Base-by-base conservation (phyloP, 208 protist genomes). In the Leishmania amazonensis region DNA sequence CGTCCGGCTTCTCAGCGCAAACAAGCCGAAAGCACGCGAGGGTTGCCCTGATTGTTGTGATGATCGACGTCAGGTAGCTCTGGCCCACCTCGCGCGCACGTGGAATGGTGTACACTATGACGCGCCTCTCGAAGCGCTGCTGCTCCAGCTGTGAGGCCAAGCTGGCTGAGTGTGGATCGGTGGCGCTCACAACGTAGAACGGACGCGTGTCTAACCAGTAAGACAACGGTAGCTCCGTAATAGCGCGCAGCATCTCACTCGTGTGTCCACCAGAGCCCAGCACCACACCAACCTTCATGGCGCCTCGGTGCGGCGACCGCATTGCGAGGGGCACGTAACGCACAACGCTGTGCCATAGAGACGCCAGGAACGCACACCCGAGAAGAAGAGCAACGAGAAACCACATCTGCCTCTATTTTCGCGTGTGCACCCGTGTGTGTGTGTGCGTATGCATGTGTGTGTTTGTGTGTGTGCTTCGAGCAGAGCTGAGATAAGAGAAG, bases 201-300 rank as follows among this genome's bases (percentile, higher is more conserved):
- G 87, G 83, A 7, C 86, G 84, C 42, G 90, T 88, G 45, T 83
- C 65, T 6, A 73, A 58, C 90, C 91, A 96, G 62, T 91, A 75
- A 40, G 77, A 65, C 0, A 35, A 47, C 11, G 90, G 88, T 17
- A 97, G 40, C 13, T 78, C 74, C 7, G 77, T 78, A 64, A 98
- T 87, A 53, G 80, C 64, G 65, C 94, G 90, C 85, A 98, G 85
- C 96, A 98, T 98, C 79, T 98, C 96, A 64, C 90, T 95, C 3
- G 96, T 98, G 88, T 98, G 96, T 28, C 96, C 96, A 45, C 96
- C 96, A 76, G 95, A 97, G 67, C 96, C 96, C 45, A 98, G 85
- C 35, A 98, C 95, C 21, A 96, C 90, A 72, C 90, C 87, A 4
- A 97, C 88, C 76, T 83, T 90, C 65, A 94, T 81, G 42, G 72